Conservation (phyloP, 1,284 basidiomycete genomes). For the Phlebopus sp. region DNA sequence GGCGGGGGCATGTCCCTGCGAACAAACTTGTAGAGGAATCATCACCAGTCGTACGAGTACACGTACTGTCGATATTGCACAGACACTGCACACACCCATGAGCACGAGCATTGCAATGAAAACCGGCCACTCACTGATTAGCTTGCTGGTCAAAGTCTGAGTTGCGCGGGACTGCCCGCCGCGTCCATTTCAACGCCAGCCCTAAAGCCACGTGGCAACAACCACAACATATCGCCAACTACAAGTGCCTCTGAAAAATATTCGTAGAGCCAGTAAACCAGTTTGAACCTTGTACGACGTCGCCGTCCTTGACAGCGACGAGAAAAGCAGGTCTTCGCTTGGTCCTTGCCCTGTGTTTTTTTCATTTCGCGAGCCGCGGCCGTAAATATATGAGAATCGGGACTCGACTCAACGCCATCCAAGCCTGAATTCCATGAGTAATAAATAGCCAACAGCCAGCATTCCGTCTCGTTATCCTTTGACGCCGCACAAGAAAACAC, state of each 20-base stretch:
- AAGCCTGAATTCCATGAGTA: too few species aligned
- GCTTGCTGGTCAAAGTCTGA: not conserved
- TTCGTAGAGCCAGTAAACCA: too few species aligned
- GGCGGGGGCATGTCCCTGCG: conserved; percentile 92
- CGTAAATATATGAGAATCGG: not conserved
- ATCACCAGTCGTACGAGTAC: too few species aligned
- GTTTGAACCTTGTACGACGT: too few species aligned
- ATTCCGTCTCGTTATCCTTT: conserved; percentile 23
- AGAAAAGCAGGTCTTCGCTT: too few species aligned
- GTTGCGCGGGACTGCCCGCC: not conserved
- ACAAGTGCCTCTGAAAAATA: too few species aligned
- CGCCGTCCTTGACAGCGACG: too few species aligned
- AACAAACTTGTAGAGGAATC: too few species aligned
- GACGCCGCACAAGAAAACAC: conserved; percentile 36
- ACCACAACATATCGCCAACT: too few species aligned
- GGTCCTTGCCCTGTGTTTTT: too few species aligned
- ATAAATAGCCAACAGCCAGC: conserved; percentile 29
- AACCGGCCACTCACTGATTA: conserved; percentile 18
- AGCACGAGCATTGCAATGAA: conserved; percentile 1
- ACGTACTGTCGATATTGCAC: conserved; percentile 65
- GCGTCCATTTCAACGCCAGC: conserved; percentile 16
- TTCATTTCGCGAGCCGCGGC: not conserved
- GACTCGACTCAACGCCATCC: conserved; percentile 30
- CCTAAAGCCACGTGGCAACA: conserved; percentile 23
- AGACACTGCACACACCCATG: conserved; percentile 47